Percentiles rank a stretch among this genome's conserved stretches.
Evolutionary conservation across 163 green algal genomes (phyloP).

Genomic region (Scenedesmus sp.): DNA sequence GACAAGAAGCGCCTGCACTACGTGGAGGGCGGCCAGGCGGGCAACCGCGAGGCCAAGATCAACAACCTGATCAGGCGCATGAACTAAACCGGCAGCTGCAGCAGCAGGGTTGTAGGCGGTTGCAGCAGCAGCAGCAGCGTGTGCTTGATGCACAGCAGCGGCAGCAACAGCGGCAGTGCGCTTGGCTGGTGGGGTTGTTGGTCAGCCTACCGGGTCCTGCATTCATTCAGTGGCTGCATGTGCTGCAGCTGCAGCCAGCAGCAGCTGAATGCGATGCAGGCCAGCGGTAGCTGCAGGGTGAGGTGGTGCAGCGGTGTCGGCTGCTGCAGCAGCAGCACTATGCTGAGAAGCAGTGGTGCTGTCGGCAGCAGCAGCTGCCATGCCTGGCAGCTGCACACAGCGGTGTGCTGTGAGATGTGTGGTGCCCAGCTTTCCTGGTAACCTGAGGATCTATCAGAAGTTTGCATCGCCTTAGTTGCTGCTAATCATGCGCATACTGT

Average conservation of each 20-base stretch:
- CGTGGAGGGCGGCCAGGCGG: conserved; percentile 98
- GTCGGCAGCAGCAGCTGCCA: not conserved
- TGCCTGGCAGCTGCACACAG: not conserved
- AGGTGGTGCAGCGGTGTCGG: not conserved
- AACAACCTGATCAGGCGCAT: conserved; percentile 96
- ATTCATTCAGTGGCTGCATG: not conserved
- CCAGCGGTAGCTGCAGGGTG: not conserved
- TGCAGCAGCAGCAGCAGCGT: not conserved
- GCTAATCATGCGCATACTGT: too few species aligned
- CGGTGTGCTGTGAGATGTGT: not conserved
- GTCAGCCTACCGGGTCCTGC: not conserved
- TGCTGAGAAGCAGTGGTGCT: not conserved
- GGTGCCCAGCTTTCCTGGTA: not conserved
- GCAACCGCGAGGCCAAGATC: conserved; percentile 98
- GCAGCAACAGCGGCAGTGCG: not conserved
- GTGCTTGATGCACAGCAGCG: not conserved
- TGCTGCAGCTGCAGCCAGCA: conserved; percentile 12
- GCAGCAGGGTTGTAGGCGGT: not conserved
- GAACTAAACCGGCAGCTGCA: conserved; percentile 82
- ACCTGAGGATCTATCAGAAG: not conserved
- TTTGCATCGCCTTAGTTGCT: too few species aligned
- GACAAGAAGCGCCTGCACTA: conserved; percentile 98
- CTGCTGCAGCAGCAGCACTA: not conserved
- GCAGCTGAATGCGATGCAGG: not conserved
- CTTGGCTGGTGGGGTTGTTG: not conserved